phyloP scores from a whole-genome alignment of 2,329 filamentous ascomycete genomes.

The Sporothrix euskadiensis region DNA sequence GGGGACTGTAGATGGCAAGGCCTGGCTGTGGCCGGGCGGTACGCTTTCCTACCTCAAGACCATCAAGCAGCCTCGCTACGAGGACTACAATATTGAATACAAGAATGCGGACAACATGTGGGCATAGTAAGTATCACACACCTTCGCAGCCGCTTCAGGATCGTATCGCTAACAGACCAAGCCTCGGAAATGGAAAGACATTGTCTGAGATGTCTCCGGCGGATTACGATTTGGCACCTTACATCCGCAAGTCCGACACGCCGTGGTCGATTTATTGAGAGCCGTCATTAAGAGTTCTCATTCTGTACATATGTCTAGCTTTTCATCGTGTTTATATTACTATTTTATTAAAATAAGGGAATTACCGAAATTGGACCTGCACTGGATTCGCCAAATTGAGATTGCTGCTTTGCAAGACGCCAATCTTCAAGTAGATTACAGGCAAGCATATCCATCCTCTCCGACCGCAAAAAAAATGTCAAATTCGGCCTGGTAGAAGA shows the following conservation, averaged over 20 bases:
- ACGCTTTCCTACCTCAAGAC: conserved; percentile 44
- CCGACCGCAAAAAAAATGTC: too few species aligned
- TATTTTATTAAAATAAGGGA: too few species aligned
- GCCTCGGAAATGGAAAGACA: conserved; percentile 14
- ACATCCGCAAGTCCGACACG: conserved; percentile 9
- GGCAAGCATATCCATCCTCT: too few species aligned
- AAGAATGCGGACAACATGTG: conserved; percentile 1
- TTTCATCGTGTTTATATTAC: too few species aligned
- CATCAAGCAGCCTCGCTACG: conserved; percentile 36
- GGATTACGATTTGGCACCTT: not conserved
- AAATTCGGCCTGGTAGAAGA: too few species aligned
- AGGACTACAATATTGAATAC: conserved; percentile 22
- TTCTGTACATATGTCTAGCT: too few species aligned
- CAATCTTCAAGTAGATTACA: too few species aligned
- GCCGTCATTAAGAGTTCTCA: too few species aligned
- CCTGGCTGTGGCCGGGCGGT: conserved; percentile 30
- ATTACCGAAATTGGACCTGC: too few species aligned
- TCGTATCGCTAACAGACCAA: not conserved
- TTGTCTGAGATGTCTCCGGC: not conserved
- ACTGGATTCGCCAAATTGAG: too few species aligned
- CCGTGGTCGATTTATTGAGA: not conserved
- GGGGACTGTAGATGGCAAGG: conserved; percentile 4
- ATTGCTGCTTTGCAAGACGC: too few species aligned
- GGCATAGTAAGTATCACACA: not conserved
- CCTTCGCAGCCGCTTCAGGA: not conserved